Evolutionary conservation across 352 stramenopile genomes (phyloP).

Genomic region (Globisporangium echinulatum): DNA sequence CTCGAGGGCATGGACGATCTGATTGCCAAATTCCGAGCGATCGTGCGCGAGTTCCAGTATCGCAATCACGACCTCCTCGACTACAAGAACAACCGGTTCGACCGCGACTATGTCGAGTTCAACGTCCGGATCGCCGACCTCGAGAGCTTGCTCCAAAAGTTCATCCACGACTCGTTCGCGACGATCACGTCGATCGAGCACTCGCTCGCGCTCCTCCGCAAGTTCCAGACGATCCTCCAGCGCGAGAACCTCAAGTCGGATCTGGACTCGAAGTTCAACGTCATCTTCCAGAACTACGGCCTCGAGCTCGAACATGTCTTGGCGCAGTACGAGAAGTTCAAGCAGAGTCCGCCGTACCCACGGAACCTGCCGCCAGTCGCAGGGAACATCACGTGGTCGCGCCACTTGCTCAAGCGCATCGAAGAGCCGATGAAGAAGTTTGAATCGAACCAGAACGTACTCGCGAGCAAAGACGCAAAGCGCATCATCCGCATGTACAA

Average conservation of each 20-base stretch:
- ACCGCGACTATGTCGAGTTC: slow-evolving; percentile 95
- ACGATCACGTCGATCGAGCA: slow-evolving; percentile 98
- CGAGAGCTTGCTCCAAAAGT: slow-evolving; percentile 95
- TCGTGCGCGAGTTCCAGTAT: slow-evolving; percentile 97
- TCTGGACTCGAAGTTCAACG: slow-evolving; percentile 97
- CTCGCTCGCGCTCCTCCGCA: slow-evolving; percentile 93
- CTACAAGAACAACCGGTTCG: slow-evolving; percentile 98
- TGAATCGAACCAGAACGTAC: slow-evolving; percentile 96
- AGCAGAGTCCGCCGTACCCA: slow-evolving; percentile 95
- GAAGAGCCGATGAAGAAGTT: slow-evolving; percentile 99
- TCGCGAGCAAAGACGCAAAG: slow-evolving; percentile 96
- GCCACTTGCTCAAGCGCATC: slow-evolving; percentile 97
- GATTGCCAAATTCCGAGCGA: slow-evolving; percentile 92
- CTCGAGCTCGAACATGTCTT: slow-evolving; percentile 97
- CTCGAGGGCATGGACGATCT: slow-evolving; percentile 90
- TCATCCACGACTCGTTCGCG: slow-evolving; percentile 99
- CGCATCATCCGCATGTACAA: slow-evolving; percentile 99
- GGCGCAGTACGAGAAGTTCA: slow-evolving; percentile 98
- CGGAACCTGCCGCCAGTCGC: slow-evolving; percentile 96
- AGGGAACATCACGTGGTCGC: slow-evolving; percentile 97
- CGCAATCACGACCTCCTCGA: slow-evolving; percentile 95
- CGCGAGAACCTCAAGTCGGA: slow-evolving; percentile 97
- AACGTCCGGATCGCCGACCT: slow-evolving; percentile 95
- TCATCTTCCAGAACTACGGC: slow-evolving; percentile 99
- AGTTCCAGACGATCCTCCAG: slow-evolving; percentile 98